A percentile compares a stretch with the other conserved stretches of the same genome.
Evolutionary conservation across 2,329 filamentous ascomycete genomes (phyloP).

Genomic region (Colletotrichum musicola): DNA sequence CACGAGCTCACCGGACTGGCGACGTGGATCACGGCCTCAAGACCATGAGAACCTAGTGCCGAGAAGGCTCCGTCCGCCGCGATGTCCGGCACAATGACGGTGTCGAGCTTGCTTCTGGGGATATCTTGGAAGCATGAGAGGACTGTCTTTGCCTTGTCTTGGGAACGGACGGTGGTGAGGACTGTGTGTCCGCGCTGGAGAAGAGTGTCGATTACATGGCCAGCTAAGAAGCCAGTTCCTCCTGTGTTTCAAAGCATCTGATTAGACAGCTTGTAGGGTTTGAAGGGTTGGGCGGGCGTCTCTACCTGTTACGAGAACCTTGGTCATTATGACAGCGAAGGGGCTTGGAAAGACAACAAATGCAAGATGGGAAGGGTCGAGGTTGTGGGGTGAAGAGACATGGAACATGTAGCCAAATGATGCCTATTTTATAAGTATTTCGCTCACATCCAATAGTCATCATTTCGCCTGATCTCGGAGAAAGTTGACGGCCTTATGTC

Average conservation of each 20-base stretch:
- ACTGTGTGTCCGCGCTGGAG: slow-evolving; percentile 17
- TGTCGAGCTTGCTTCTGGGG: slow-evolving; percentile 48
- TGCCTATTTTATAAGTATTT: no score
- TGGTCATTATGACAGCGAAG: slow-evolving; percentile 2
- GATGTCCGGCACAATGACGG: slow-evolving; percentile 78
- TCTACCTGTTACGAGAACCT: slow-evolving; percentile 25
- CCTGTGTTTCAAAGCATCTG: not conserved
- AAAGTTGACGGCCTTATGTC: no score
- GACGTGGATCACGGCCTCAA: slow-evolving; percentile 32
- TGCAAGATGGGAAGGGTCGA: not conserved
- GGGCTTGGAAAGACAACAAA: not conserved
- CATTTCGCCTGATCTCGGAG: no score
- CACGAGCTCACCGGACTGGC: slow-evolving; percentile 24
- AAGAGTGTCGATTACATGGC: slow-evolving; percentile 25
- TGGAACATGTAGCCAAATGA: no score
- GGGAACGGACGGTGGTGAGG: slow-evolving; percentile 25
- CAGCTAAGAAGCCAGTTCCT: slow-evolving; percentile 28
- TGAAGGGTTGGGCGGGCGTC: not conserved
- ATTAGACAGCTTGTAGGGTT: not conserved
- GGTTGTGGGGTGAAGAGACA: not conserved
- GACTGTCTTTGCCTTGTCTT: slow-evolving; percentile 10
- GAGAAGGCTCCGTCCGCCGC: slow-evolving; percentile 78
- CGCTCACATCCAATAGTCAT: no score
- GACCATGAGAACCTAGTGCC: slow-evolving; percentile 46
- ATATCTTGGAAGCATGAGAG: not conserved